Evolutionary conservation across 345 rosid genomes (phyloP), one percentile per base, ranked within the genome.

Genomic region (Hevea brasiliensis): DNA sequence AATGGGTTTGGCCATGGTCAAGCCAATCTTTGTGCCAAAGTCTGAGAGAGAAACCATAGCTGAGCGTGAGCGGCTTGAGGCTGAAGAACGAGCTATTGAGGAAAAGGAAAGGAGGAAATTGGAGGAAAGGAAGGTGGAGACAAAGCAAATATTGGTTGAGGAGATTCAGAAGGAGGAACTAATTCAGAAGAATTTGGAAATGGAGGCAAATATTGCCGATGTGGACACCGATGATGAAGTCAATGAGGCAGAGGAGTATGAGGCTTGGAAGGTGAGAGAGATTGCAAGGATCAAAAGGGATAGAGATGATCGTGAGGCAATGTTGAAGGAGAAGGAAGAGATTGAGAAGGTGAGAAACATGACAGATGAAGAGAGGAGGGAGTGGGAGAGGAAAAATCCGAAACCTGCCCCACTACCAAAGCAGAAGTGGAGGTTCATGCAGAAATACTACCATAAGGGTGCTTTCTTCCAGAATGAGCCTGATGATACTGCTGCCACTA

Each of bases 331-430:
- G 77, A 90, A 76, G 84, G 96, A 90, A 75, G 96, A 90, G 73
- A 71, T 86, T 54, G 96, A 90, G 88, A 89, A 72, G 81, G 80
- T 89, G 63, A 85, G 96, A 78, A 86, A 84, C 67, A 90, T 90
- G 96, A 90, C 96, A 6, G 96, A 89, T 77, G 92, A 89, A 44
- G 93, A 90, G 84, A 87, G 90, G 77, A 85, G 93, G 67, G 96
- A 90, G 15, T 90, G 88, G 90, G 96, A 90, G 83, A 83, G 96
- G 84, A 90, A 83, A 85, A 87, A 89, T 71, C 93, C 90, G 0
- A 90, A 89, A 77, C 77, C 87, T 48, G 81, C 85, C 12, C 74
- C 88, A 2, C 73, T 81, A 40, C 27, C 88, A 2, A 90, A 90
- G 75, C 85, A 89, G 78, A 90, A 90, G 58, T 89, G 92, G 96